Base-by-base conservation (phyloP, 1,284 basidiomycete species). In the Cryptococcus sp. region DNA sequence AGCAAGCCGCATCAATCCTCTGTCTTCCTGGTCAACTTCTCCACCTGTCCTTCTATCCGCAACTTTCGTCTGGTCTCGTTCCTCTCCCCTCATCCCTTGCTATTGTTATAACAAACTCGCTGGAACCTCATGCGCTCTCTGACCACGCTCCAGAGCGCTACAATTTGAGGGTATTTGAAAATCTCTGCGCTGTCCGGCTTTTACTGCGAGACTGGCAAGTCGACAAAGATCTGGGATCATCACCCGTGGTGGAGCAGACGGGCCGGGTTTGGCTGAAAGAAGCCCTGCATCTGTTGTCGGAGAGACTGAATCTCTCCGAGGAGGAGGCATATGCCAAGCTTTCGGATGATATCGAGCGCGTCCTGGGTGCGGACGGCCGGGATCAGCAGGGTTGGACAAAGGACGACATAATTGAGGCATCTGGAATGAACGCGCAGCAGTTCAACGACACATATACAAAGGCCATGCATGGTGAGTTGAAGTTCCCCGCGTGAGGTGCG, bases 101-200 rank as follows among this genome's bases (percentile, higher is more conserved):
- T 5, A 84, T 92, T 63, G 85, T 91, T 49, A 84, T 85, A 63
- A 86, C 88, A 13, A 90, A 92, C 76, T 88, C 87, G 16, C 82
- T 90, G 36, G 84, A 90, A 25, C 83, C 86, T n/a, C 84, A 86
- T 28, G 85, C 90, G 66, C 91, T 91, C 70, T 83, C 84, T 2
- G 80, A 86, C 54, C 82, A 82, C 40, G 85, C 88, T 2, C 86
- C 85, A 58, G 82, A 79, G 46, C 80, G 84, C 43, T 92, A 92
- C 77, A 93, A 93, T 70, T 78, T 93, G 31, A 85, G 89, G 19
- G 88, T 91, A 19, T 85, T 92, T 18, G 91, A 93, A 73, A 87
- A 85, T 0, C 83, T 90, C 24, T 85, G 84, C 48, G 85, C 83
- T 2, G 87, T 89, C 0, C 80, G 86, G 14, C 78, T 90, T 5